Conservation (phyloP, 345 rosid genomes). For the Syzygium aromaticum region DNA sequence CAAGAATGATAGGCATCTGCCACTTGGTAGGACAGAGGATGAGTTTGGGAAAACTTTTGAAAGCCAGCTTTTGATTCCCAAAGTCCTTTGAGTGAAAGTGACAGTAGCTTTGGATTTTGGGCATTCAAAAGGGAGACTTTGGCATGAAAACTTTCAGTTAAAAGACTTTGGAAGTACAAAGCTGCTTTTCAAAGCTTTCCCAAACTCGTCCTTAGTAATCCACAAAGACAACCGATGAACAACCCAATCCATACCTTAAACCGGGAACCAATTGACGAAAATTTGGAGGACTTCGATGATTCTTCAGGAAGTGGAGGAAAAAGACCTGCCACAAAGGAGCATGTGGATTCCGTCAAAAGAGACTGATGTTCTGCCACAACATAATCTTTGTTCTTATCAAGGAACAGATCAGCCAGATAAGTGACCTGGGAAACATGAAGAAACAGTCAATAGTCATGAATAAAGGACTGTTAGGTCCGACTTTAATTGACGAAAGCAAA, state of each 20-base stretch:
- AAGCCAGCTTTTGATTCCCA: neutral
- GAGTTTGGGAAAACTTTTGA: neutral
- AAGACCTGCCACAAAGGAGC: conserved; percentile 67
- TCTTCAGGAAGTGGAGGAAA: conserved; percentile 90
- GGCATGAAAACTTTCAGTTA: neutral
- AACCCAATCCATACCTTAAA: conserved; percentile 60
- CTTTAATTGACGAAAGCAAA: neutral
- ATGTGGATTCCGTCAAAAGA: conserved; percentile 72
- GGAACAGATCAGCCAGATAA: conserved; percentile 90
- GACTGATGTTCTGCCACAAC: conserved; percentile 99
- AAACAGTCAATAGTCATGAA: neutral
- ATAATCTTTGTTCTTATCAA: conserved; percentile 98
- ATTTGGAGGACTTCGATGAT: conserved; percentile 89
- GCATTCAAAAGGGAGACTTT: neutral
- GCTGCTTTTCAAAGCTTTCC: neutral
- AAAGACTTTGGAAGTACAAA: neutral
- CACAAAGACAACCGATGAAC: neutral
- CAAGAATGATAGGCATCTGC: neutral
- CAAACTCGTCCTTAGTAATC: neutral
- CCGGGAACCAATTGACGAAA: conserved; percentile 96
- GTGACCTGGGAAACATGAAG: conserved; percentile 45
- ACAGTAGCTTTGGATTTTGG: neutral
- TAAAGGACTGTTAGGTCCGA: neutral
- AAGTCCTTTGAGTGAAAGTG: neutral
- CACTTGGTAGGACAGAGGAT: neutral